Percentiles rank a stretch among this genome's conserved stretches.
These are phyloP conservation scores for Neostapfia colusana DNA, from an alignment of 176 grass and related monocot genomes.

Conservation along the genomic window DNA sequence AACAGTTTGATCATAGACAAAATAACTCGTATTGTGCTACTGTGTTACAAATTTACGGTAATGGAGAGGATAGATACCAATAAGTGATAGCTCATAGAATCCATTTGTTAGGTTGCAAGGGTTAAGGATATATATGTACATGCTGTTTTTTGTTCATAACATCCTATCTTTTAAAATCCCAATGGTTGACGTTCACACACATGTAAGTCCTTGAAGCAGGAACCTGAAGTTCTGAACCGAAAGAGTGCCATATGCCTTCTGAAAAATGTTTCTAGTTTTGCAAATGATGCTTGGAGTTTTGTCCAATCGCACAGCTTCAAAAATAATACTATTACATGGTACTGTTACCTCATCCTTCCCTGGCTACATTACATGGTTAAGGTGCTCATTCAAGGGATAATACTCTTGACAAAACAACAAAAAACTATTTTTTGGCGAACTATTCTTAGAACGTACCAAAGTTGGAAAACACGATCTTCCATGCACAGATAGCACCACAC, in stretches of 20 bases:
- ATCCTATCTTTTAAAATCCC: too few relatives aligned
- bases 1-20: too few relatives aligned
- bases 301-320: background rate
- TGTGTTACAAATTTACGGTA: too few relatives aligned
- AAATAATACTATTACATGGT: background rate
- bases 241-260: background rate
- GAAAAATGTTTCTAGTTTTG: background rate
- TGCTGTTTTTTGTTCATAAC: too few relatives aligned
- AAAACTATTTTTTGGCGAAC: background rate
- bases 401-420: background rate
- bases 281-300: background rate
- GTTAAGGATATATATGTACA: too few relatives aligned
- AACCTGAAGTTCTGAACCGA: too few relatives aligned
- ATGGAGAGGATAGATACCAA: too few relatives aligned
- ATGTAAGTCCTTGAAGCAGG: background rate
- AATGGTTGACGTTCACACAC: too few relatives aligned
- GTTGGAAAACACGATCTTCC: constrained; percentile 6
- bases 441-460: constrained; percentile 29
- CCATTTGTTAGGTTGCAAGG: too few relatives aligned
- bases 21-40: too few relatives aligned
- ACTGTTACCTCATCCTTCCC: background rate
- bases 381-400: background rate
- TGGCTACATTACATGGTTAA: background rate
- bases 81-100: too few relatives aligned
- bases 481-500: background rate